phyloP scores from a whole-genome alignment of 2,329 filamentous ascomycete genomes.

The Beauveria bassiana region DNA sequence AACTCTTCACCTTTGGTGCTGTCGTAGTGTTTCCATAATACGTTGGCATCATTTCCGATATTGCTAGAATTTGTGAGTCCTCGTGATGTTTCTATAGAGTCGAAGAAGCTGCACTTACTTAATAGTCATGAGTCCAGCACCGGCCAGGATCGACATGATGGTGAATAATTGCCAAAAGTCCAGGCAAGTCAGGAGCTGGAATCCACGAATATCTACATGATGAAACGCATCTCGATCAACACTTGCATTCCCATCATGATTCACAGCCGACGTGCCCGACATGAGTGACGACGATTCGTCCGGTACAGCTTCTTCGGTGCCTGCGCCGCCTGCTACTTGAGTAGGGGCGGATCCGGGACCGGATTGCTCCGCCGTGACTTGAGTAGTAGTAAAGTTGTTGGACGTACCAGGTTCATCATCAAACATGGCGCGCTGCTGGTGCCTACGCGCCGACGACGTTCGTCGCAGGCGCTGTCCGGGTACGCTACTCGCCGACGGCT shows the following conservation, averaged over 20 bases:
- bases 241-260: slow-evolving; percentile 48
- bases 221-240: slow-evolving; percentile 68
- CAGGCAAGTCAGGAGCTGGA: slow-evolving; percentile 59
- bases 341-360: slow-evolving; percentile 6
- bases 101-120: slow-evolving; percentile 56
- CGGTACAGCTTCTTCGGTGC: slow-evolving; percentile 15
- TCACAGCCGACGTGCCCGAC: slow-evolving; percentile 49
- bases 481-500: slow-evolving; percentile 21
- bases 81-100: neutral
- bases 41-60: slow-evolving; percentile 83
- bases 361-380: slow-evolving; percentile 17
- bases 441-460: slow-evolving; percentile 30
- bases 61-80: slow-evolving; percentile 50
- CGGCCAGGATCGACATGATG: slow-evolving; percentile 84
- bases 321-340: slow-evolving; percentile 16
- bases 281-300: slow-evolving; percentile 79
- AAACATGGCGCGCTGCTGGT: neutral
- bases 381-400: slow-evolving; percentile 24
- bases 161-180: slow-evolving; percentile 90
- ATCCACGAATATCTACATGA: slow-evolving; percentile 84
- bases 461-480: slow-evolving; percentile 34
- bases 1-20: slow-evolving; percentile 62
- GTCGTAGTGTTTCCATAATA: slow-evolving; percentile 83
- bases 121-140: slow-evolving; percentile 96
- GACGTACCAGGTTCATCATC: slow-evolving; percentile 61